Conservation (phyloP, 306 rosid species). For the Comarum palustre region DNA sequence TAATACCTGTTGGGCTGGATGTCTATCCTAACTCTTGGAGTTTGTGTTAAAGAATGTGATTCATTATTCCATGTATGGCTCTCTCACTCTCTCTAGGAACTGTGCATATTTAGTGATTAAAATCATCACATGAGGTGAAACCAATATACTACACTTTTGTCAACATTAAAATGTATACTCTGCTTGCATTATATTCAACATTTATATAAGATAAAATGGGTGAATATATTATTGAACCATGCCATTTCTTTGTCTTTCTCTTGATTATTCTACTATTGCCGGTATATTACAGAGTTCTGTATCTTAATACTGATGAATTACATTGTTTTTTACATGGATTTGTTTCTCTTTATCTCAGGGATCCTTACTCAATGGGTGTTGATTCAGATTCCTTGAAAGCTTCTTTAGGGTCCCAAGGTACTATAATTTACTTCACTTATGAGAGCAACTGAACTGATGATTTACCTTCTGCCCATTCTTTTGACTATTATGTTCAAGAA, state of each 20-base stretch:
- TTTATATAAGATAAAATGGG: neutral
- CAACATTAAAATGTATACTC: too few relatives aligned
- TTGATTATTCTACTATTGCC: too few relatives aligned
- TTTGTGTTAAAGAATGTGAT: neutral
- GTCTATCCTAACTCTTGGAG: neutral
- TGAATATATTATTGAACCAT: neutral
- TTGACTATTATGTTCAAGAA: neutral
- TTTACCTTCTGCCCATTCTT: neutral
- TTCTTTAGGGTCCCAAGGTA: conserved; percentile 2
- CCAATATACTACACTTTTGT: neutral
- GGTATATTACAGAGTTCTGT: neutral
- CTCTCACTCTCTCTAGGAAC: neutral
- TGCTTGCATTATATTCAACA: neutral
- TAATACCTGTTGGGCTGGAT: neutral
- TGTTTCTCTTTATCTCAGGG: neutral
- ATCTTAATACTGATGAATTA: neutral
- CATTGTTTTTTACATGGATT: neutral
- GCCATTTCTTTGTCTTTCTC: neutral
- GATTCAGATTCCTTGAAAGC: conserved; percentile 3
- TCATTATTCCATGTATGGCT: neutral
- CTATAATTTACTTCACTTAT: neutral
- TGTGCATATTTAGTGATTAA: neutral
- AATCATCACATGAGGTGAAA: neutral
- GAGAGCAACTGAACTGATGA: neutral
- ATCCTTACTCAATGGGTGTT: neutral